These are phyloP conservation scores for Rhododendron vialii DNA, from an alignment of 148 eudicot species.

Conservation along the genomic window DNA sequence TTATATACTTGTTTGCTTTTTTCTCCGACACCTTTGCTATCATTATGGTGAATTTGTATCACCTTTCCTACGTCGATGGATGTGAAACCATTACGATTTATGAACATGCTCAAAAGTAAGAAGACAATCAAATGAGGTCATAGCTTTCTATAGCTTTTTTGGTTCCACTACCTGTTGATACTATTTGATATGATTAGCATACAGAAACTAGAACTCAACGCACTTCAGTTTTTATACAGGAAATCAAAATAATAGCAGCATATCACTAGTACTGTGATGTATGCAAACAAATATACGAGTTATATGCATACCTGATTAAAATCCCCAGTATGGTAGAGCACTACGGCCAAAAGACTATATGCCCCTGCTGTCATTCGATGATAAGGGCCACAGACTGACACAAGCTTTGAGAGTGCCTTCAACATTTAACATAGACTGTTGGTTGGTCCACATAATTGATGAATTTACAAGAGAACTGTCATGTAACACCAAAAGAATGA, in stretches of 20 bases:
- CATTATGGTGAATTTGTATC: background rate
- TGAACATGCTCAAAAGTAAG: background rate
- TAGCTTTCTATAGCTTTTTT: background rate
- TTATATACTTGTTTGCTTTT: background rate
- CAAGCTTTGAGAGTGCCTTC: slow-evolving; percentile 96
- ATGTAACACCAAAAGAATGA: background rate
- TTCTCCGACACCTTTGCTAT: background rate
- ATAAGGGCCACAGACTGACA: slow-evolving; percentile 98
- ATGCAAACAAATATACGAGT: background rate
- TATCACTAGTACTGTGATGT: background rate
- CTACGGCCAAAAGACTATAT: slow-evolving; percentile 98
- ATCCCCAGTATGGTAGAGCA: slow-evolving; percentile 97
- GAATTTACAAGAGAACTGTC: background rate
- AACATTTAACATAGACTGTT: slow-evolving; percentile 15
- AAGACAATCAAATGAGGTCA: background rate
- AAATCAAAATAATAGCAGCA: background rate
- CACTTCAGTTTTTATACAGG: background rate
- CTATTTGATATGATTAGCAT: no score
- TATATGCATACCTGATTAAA: slow-evolving; percentile 78
- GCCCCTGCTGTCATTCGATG: slow-evolving; percentile 99
- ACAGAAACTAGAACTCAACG: background rate
- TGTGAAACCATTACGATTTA: background rate
- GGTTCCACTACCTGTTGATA: background rate
- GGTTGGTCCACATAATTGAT: slow-evolving; percentile 6
- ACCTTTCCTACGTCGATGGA: background rate